Percentiles rank a stretch among this genome's conserved stretches.
Conservation (phyloP, 176 grass and related monocot genomes). For the Triticum dicoccoides region DNA sequence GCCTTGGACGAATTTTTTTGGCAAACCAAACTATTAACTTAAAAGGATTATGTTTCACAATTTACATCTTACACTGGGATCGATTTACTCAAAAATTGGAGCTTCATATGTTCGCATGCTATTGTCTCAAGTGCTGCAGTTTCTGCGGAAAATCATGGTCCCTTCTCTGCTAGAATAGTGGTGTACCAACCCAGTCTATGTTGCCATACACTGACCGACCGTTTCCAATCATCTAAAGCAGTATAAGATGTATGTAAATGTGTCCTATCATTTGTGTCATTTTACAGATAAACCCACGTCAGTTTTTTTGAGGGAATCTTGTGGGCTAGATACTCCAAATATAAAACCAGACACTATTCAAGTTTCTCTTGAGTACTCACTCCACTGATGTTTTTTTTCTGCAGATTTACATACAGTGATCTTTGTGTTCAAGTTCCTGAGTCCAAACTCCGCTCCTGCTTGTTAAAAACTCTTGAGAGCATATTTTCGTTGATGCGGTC, state of each 20-base stretch:
- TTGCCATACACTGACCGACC: background rate
- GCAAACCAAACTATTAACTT: background rate
- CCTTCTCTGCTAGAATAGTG: constrained; percentile 16
- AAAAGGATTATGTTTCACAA: constrained; percentile 2
- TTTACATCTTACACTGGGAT: background rate
- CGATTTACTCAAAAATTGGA: constrained; percentile 12
- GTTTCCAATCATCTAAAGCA: constrained; percentile 7
- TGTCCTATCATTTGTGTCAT: background rate
- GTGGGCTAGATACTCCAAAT: constrained; percentile 4
- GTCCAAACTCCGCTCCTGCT: constrained; percentile 83
- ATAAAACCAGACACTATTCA: background rate
- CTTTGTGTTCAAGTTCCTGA: constrained; percentile 93
- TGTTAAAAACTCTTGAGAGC: constrained; percentile 84
- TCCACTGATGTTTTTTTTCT: constrained; percentile 29
- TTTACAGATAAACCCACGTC: background rate
- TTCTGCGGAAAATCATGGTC: constrained; percentile 10
- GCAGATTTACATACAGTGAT: constrained; percentile 98
- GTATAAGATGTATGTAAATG: background rate
- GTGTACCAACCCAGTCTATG: background rate
- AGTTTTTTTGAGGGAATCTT: background rate
- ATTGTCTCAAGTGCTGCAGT: background rate
- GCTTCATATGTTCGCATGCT: constrained; percentile 14
- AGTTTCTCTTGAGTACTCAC: constrained; percentile 18
- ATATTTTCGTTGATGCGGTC: constrained; percentile 91
- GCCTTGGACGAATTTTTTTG: background rate